A percentile compares a stretch with the other conserved stretches of the same genome.
Conservation (phyloP, 2,329 filamentous ascomycete genomes). For the Colletotrichum kahawae region DNA sequence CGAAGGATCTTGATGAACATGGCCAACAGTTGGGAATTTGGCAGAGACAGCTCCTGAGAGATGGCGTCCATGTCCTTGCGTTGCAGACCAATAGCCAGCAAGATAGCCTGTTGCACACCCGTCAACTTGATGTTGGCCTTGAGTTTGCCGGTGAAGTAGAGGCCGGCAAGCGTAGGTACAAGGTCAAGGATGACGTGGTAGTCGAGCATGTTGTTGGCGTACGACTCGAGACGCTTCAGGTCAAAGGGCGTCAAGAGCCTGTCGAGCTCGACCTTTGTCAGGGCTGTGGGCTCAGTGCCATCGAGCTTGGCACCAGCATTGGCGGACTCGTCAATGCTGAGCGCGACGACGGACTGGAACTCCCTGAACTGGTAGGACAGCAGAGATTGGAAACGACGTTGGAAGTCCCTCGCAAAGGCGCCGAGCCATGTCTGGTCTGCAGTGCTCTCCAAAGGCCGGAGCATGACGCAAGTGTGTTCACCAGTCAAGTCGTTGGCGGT, state of each 20-base stretch:
- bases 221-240: slow-evolving; percentile 91
- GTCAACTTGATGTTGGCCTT: slow-evolving; percentile 71
- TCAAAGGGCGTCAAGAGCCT: slow-evolving; percentile 85
- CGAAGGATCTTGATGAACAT: slow-evolving; percentile 98
- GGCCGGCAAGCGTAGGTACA: slow-evolving; percentile 78
- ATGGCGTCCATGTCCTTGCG: slow-evolving; percentile 84
- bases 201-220: slow-evolving; percentile 96
- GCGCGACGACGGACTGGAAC: slow-evolving; percentile 78
- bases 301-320: slow-evolving; percentile 74
- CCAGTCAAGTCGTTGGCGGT: slow-evolving; percentile 96
- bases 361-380: slow-evolving; percentile 91
- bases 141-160: slow-evolving; percentile 86
- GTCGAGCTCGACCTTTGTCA: slow-evolving; percentile 81
- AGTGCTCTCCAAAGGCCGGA: slow-evolving; percentile 73
- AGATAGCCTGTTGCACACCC: slow-evolving; percentile 83
- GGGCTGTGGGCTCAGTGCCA: slow-evolving; percentile 47
- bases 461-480: slow-evolving; percentile 98
- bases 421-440: slow-evolving; percentile 85
- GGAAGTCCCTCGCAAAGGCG: slow-evolving; percentile 91
- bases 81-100: slow-evolving; percentile 91
- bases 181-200: slow-evolving; percentile 97
- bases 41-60: slow-evolving; percentile 77
- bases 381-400: slow-evolving; percentile 87
- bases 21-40: slow-evolving; percentile 80
- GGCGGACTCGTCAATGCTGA: slow-evolving; percentile 89